phyloP scores from a whole-genome alignment of 2,329 filamentous ascomycete genomes.

The Aspergillus proliferans region DNA sequence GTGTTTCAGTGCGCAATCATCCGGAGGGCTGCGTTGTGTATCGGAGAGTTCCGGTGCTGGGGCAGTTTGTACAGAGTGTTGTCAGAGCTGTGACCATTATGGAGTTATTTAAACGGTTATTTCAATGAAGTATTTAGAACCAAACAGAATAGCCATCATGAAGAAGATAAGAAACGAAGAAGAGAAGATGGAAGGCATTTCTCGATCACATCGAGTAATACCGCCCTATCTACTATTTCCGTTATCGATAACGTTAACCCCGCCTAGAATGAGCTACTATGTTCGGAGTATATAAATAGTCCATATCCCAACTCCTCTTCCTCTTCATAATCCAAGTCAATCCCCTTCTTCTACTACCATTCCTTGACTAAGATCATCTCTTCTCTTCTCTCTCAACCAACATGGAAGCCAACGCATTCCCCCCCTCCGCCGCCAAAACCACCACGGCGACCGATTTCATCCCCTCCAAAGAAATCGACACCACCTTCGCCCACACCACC shows the following conservation, averaged over 20 bases:
- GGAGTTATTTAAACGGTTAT: too few relatives aligned
- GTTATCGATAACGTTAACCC: background rate
- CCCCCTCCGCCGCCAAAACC: too few relatives aligned
- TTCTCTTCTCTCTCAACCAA: background rate
- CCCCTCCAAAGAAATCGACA: conserved; percentile 46
- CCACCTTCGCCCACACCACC: conserved; percentile 50
- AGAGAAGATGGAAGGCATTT: background rate
- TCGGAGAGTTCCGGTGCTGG: too few relatives aligned
- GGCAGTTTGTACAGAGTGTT: too few relatives aligned
- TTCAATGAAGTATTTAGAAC: too few relatives aligned
- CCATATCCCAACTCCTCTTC: background rate
- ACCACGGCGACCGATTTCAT: conserved; percentile 21
- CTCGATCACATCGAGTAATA: background rate
- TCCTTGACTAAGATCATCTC: too few relatives aligned
- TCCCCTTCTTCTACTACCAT: too few relatives aligned
- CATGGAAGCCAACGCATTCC: background rate
- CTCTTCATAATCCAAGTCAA: too few relatives aligned
- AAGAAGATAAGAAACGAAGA: background rate
- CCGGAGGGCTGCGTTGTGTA: too few relatives aligned
- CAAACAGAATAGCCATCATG: too few relatives aligned
- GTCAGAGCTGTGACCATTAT: too few relatives aligned
- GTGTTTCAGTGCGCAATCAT: too few relatives aligned
- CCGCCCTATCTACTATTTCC: background rate
- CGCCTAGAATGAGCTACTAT: background rate
- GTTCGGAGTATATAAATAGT: background rate